Evolutionary conservation across 192 early-diverging fungal genomes (phyloP).

Genomic region (Coemansia sp.): DNA sequence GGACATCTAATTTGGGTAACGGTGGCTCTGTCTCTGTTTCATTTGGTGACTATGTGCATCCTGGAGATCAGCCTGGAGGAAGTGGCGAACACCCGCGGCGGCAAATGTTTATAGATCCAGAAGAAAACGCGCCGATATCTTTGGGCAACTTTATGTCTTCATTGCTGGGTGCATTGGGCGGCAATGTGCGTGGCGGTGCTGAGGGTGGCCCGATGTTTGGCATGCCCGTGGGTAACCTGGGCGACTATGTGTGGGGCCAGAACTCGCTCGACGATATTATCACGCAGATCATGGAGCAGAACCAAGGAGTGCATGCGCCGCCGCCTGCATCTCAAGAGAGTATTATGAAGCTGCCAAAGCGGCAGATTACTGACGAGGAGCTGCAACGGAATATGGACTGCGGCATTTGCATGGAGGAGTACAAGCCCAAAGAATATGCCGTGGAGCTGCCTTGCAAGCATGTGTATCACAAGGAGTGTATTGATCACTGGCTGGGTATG

Average conservation of each 20-base stretch:
- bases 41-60: constrained; percentile 23
- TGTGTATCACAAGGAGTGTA: constrained; percentile 86
- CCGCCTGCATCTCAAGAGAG: constrained; percentile 80
- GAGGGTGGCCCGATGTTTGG: constrained; percentile 44
- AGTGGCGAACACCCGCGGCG: constrained; percentile 28
- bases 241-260: constrained; percentile 89
- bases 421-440: constrained; percentile 66
- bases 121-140: constrained; percentile 47
- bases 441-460: constrained; percentile 84
- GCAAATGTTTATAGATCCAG: constrained; percentile 52
- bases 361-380: constrained; percentile 61
- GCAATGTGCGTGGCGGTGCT: constrained; percentile 35
- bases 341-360: constrained; percentile 67
- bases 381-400: constrained; percentile 74
- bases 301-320: constrained; percentile 62
- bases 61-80: not conserved
- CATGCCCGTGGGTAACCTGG: constrained; percentile 62
- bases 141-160: constrained; percentile 48
- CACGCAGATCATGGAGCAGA: constrained; percentile 81
- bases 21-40: constrained; percentile 45
- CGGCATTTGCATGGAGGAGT: constrained; percentile 91
- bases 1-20: constrained; percentile 38
- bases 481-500: constrained; percentile 90
- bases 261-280: constrained; percentile 88
- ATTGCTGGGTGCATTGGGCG: constrained; percentile 50